phyloP scores from a whole-genome alignment of 179 eudicot species.

The Beta macrorhiza region DNA sequence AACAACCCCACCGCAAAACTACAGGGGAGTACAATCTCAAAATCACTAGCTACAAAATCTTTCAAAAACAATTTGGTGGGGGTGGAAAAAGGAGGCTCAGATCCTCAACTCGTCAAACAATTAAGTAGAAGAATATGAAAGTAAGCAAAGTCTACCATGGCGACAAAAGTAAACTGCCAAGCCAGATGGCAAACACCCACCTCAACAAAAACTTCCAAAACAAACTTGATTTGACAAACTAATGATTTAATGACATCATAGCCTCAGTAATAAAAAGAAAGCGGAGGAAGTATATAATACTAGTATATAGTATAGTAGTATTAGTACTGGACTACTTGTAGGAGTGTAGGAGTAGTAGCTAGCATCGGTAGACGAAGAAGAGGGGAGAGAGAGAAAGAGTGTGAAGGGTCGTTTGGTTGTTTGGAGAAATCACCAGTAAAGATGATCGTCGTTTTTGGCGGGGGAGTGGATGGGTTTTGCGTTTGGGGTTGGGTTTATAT shows the following conservation, averaged over 20 bases:
- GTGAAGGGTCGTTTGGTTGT: conserved; percentile 21
- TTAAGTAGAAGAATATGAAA: neutral
- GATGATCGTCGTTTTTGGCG: neutral
- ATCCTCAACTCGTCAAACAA: conserved; percentile 18
- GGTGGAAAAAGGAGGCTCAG: conserved; percentile 23
- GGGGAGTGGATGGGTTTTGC: too few relatives aligned
- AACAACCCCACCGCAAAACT: too few relatives aligned
- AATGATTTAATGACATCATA: conserved; percentile 14
- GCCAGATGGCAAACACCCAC: conserved; percentile 16
- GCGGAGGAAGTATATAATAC: neutral
- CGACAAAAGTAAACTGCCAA: conserved; percentile 26
- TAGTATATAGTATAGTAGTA: neutral
- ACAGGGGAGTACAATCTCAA: neutral
- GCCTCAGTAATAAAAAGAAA: neutral
- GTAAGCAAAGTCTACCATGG: neutral
- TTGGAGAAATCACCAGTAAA: conserved; percentile 22
- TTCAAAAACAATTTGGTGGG: neutral
- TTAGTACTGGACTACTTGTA: neutral
- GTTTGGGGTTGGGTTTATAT: too few relatives aligned
- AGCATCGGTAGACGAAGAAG: too few relatives aligned
- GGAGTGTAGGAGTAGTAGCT: neutral
- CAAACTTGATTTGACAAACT: conserved; percentile 3
- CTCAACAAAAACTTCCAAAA: neutral
- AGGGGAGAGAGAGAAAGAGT: neutral
- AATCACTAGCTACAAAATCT: neutral